Evolutionary conservation across 192 early-diverging fungal species (phyloP).

Genomic region (Coemansia sp.): DNA sequence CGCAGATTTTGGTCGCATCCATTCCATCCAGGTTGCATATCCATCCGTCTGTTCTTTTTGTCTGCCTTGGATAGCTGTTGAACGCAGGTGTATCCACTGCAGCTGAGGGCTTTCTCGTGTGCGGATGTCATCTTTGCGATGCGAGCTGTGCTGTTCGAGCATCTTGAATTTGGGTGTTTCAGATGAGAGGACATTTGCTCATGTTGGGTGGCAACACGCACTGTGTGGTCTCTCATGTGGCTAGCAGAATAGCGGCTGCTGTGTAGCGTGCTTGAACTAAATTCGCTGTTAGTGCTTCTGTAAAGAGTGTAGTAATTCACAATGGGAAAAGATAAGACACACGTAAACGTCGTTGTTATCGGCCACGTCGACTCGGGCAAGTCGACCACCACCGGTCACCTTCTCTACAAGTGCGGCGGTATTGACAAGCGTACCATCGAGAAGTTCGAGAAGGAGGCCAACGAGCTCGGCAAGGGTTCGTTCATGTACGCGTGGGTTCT

Average conservation of each 20-base stretch:
- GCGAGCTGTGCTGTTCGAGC: too few relatives aligned
- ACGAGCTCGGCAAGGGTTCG: conserved; percentile 98
- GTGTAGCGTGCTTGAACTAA: too few relatives aligned
- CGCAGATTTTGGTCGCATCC: too few relatives aligned
- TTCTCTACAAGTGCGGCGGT: conserved; percentile 99
- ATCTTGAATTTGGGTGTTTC: too few relatives aligned
- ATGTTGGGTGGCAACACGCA: too few relatives aligned
- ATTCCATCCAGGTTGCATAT: too few relatives aligned
- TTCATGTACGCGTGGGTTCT: conserved; percentile 99
- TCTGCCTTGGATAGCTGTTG: background rate
- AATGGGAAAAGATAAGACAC: conserved; percentile 88
- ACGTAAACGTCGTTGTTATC: conserved; percentile 94
- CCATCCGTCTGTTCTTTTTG: background rate
- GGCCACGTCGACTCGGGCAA: conserved; percentile 99
- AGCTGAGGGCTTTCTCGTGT: background rate
- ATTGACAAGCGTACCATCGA: conserved; percentile 99
- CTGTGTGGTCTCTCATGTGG: too few relatives aligned
- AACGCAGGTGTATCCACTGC: conserved; percentile 6
- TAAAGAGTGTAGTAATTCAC: conserved; percentile 26
- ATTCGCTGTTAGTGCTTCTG: background rate
- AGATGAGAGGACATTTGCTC: too few relatives aligned
- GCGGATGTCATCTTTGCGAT: too few relatives aligned
- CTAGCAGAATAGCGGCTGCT: too few relatives aligned
- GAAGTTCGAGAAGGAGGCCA: conserved; percentile 99
- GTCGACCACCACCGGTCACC: conserved; percentile 99